phyloP scores from a whole-genome alignment of 1,139 yeast genomes.

The Taiozyma sp. region DNA sequence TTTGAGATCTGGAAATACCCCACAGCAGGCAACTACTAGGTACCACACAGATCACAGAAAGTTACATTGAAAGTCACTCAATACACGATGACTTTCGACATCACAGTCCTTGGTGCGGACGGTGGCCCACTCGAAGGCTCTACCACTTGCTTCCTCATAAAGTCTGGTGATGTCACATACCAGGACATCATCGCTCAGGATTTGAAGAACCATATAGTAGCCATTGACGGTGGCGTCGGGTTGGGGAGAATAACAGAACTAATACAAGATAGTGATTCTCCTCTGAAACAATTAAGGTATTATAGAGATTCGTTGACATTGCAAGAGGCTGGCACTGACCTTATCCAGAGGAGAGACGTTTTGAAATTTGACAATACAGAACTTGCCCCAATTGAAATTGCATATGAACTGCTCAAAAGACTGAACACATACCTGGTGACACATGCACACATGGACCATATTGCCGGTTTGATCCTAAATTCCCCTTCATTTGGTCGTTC shows the following conservation, averaged over 20 bases:
- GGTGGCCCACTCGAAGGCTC: constrained; percentile 75
- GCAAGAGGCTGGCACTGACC: background rate
- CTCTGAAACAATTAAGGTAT: constrained; percentile 2
- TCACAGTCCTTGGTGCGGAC: constrained; percentile 64
- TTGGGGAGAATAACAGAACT: constrained; percentile 50
- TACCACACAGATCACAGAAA: too few relatives aligned
- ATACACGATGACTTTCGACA: constrained; percentile 29
- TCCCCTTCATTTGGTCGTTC: constrained; percentile 49
- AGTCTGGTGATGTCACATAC: constrained; percentile 43
- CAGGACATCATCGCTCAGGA: constrained; percentile 27
- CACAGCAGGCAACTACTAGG: too few relatives aligned
- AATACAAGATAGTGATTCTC: constrained; percentile 6
- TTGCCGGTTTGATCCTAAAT: constrained; percentile 62
- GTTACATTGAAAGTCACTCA: too few relatives aligned
- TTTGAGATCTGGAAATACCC: too few relatives aligned
- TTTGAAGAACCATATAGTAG: constrained; percentile 33
- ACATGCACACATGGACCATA: constrained; percentile 84
- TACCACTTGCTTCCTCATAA: constrained; percentile 61
- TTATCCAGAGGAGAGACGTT: background rate
- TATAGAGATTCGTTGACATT: constrained; percentile 23
- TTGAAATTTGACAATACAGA: background rate
- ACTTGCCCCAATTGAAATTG: constrained; percentile 19
- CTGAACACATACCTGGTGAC: constrained; percentile 50
- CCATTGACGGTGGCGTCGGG: constrained; percentile 81
- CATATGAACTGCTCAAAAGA: constrained; percentile 30